A percentile compares a stretch with the other conserved stretches of the same genome.
Evolutionary conservation across 2,329 filamentous ascomycete species (phyloP).

Genomic region (Cyanodermella asteris): DNA sequence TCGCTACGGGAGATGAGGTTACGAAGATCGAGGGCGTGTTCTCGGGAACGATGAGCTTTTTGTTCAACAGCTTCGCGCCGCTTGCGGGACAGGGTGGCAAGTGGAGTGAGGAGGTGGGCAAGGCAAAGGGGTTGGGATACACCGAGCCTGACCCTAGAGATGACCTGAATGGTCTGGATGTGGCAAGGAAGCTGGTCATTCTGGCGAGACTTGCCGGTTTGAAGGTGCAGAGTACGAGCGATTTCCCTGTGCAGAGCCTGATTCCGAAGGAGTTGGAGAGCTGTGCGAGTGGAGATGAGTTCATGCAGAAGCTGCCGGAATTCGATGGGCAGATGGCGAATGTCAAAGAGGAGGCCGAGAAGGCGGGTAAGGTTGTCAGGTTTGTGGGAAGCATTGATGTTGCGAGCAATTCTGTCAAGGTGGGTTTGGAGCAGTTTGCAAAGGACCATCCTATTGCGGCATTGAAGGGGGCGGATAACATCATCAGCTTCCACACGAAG

Average conservation of each 20-base stretch:
- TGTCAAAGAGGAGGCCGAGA: constrained; percentile 64
- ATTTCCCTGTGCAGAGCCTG: constrained; percentile 83
- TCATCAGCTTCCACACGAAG: constrained; percentile 96
- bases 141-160: constrained; percentile 75
- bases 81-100: constrained; percentile 51
- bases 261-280: constrained; percentile 74
- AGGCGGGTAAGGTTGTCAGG: constrained; percentile 73
- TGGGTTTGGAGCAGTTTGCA: constrained; percentile 78
- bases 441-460: constrained; percentile 77
- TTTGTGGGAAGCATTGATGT: constrained; percentile 91
- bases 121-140: constrained; percentile 83
- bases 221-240: constrained; percentile 58
- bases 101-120: constrained; percentile 80
- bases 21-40: constrained; percentile 92
- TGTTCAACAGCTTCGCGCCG: constrained; percentile 94
- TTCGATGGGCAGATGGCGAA: constrained; percentile 84
- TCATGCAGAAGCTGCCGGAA: constrained; percentile 54
- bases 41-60: constrained; percentile 90
- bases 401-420: constrained; percentile 58
- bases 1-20: constrained; percentile 80
- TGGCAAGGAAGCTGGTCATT: constrained; percentile 92
- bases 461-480: constrained; percentile 93
- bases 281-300: constrained; percentile 58
- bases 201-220: constrained; percentile 70
- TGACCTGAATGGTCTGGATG: constrained; percentile 69